Percentiles rank a stretch among this genome's conserved stretches.
Evolutionary conservation across 208 protist species (phyloP).

Genomic region (Dictyostelium gargantuum): DNA sequence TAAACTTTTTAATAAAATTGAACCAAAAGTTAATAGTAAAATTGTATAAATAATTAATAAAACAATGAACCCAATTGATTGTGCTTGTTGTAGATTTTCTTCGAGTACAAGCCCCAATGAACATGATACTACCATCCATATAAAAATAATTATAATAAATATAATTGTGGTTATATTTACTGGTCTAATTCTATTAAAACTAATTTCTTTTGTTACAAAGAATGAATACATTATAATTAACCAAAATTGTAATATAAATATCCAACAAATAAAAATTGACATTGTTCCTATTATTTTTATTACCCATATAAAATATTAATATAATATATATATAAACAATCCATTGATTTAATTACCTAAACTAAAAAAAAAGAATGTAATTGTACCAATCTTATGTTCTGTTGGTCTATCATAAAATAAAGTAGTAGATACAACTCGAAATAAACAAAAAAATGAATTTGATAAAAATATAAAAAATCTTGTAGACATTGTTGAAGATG

Average conservation of each 20-base stretch:
- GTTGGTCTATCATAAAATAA: background rate
- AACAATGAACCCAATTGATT: background rate
- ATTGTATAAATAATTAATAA: background rate
- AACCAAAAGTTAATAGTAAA: background rate
- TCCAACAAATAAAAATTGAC: too few species aligned
- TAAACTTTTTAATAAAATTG: background rate
- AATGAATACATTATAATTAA: background rate
- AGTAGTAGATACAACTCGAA: background rate
- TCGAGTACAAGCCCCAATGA: too few species aligned
- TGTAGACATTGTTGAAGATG: background rate
- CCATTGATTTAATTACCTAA: background rate
- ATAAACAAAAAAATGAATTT: background rate
- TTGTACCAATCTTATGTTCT: background rate
- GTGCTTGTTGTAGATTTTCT: background rate
- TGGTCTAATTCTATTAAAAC: background rate
- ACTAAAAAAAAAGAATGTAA: background rate
- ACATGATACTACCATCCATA: background rate
- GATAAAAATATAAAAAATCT: background rate
- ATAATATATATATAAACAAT: too few species aligned
- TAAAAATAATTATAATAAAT: background rate
- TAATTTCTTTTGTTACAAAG: background rate
- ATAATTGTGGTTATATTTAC: background rate
- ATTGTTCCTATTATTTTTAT: background rate
- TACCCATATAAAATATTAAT: background rate
- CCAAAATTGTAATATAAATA: background rate